Percentiles rank a stretch among this genome's conserved stretches.
phyloP scores from a whole-genome alignment of 306 rosid species.

The Inga laurina region DNA sequence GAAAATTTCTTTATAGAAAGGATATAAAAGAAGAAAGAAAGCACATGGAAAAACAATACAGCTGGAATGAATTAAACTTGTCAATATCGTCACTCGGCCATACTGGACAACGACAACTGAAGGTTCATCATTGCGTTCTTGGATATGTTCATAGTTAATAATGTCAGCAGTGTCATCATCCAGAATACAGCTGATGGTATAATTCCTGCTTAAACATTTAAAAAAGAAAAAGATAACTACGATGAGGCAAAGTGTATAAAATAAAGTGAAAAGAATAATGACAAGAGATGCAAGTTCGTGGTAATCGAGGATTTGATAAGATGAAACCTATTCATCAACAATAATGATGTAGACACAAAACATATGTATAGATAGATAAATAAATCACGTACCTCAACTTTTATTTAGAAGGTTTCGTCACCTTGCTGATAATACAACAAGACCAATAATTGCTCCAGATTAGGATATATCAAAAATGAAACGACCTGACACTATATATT shows the following conservation, averaged over 20 bases:
- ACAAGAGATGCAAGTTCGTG: not conserved
- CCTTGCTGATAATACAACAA: no score
- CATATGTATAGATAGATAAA: no score
- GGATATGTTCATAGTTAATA: no score
- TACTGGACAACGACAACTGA: not conserved
- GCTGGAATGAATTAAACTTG: no score
- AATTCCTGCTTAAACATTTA: not conserved
- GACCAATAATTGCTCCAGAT: no score
- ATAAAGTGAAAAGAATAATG: not conserved
- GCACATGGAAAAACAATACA: no score
- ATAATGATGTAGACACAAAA: not conserved
- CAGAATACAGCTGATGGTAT: not conserved
- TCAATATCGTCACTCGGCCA: not conserved
- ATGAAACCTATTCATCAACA: not conserved
- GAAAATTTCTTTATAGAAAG: no score
- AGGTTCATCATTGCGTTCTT: not conserved
- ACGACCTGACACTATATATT: no score
- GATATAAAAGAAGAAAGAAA: no score
- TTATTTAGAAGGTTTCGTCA: no score
- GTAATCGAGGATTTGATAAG: not conserved
- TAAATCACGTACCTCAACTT: no score
- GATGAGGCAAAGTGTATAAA: not conserved
- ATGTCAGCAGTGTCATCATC: not conserved
- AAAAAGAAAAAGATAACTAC: not conserved
- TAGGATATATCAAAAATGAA: no score